Conservation (phyloP, 2,329 filamentous ascomycete genomes). For the Septoria linicola region DNA sequence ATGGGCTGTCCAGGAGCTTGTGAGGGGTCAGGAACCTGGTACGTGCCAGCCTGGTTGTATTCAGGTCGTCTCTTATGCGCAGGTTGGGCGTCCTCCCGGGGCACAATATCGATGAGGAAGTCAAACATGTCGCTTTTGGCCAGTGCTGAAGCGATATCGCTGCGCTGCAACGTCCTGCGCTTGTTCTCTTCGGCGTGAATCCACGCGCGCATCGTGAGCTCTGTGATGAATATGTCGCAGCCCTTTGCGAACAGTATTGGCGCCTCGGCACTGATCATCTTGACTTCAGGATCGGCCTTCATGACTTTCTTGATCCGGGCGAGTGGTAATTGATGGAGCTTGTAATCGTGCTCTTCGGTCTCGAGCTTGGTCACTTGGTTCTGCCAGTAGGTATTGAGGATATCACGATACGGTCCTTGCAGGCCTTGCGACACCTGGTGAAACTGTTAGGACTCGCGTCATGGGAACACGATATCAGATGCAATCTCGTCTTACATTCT, state of each 20-base stretch:
- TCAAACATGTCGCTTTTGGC: slow-evolving; percentile 99
- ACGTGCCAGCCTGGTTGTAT: slow-evolving; percentile 42
- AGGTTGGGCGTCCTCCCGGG: slow-evolving; percentile 84
- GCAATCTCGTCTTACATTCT: slow-evolving; percentile 67
- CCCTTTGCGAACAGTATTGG: slow-evolving; percentile 98
- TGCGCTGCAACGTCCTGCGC: slow-evolving; percentile 87
- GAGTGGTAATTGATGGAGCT: slow-evolving; percentile 91
- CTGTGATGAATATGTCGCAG: slow-evolving; percentile 93
- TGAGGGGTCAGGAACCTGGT: slow-evolving; percentile 54
- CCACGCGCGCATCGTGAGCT: slow-evolving; percentile 98
- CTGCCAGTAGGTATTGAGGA: slow-evolving; percentile 98
- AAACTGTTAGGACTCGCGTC: slow-evolving; percentile 19
- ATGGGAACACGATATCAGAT: neutral
- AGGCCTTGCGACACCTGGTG: slow-evolving; percentile 88
- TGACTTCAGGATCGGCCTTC: slow-evolving; percentile 98
- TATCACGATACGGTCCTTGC: slow-evolving; percentile 89
- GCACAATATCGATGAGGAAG: slow-evolving; percentile 98
- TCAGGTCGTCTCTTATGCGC: slow-evolving; percentile 69
- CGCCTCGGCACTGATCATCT: slow-evolving; percentile 99
- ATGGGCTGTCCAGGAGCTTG: slow-evolving; percentile 42
- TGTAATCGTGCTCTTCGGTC: slow-evolving; percentile 95
- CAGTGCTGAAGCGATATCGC: slow-evolving; percentile 91
- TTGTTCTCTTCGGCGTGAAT: slow-evolving; percentile 99
- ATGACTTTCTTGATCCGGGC: slow-evolving; percentile 99
- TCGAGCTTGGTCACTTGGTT: slow-evolving; percentile 96